A percentile compares a stretch with the other conserved stretches of the same genome.
These are phyloP conservation scores for Thecaphora frezii DNA, from an alignment of 1,284 basidiomycete species.

Conservation along the genomic window DNA sequence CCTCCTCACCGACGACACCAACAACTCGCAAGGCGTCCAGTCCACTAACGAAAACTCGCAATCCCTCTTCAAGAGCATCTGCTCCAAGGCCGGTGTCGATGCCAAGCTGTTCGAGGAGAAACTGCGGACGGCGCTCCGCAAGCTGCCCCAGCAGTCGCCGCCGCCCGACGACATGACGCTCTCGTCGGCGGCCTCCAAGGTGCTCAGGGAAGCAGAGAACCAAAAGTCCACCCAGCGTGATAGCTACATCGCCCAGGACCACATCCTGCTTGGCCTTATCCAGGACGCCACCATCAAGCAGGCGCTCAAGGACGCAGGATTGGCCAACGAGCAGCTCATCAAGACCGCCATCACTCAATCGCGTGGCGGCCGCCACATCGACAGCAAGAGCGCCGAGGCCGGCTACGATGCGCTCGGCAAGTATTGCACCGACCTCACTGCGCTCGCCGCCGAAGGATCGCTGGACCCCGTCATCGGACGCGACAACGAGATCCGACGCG, in stretches of 20 bases:
- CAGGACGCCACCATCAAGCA: slow-evolving; percentile 70
- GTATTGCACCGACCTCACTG: slow-evolving; percentile 64
- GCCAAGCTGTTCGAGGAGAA: slow-evolving; percentile 56
- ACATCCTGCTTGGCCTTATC: slow-evolving; percentile 73
- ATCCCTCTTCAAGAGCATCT: slow-evolving; percentile 73
- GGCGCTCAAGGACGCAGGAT: slow-evolving; percentile 73
- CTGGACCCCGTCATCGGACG: slow-evolving; percentile 66
- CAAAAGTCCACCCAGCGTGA: slow-evolving; percentile 67
- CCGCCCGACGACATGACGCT: slow-evolving; percentile 52
- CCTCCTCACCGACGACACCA: slow-evolving; percentile 66
- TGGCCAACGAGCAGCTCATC: slow-evolving; percentile 71
- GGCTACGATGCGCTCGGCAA: slow-evolving; percentile 59
- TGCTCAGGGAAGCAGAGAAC: slow-evolving; percentile 49
- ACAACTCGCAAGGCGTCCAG: slow-evolving; percentile 44
- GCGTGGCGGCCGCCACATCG: slow-evolving; percentile 77
- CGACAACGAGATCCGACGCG: slow-evolving; percentile 55
- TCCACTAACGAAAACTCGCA: slow-evolving; percentile 57
- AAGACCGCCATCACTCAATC: slow-evolving; percentile 79
- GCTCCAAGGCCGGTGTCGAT: slow-evolving; percentile 76
- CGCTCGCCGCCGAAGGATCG: slow-evolving; percentile 63
- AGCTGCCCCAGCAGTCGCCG: slow-evolving; percentile 54
- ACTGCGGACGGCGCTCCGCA: slow-evolving; percentile 45
- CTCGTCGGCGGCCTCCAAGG: slow-evolving; percentile 40
- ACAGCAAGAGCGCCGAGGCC: slow-evolving; percentile 70
- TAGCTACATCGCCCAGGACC: slow-evolving; percentile 89